phyloP scores from a whole-genome alignment of 176 grass and related monocot genomes.

The Stipa capillata region DNA sequence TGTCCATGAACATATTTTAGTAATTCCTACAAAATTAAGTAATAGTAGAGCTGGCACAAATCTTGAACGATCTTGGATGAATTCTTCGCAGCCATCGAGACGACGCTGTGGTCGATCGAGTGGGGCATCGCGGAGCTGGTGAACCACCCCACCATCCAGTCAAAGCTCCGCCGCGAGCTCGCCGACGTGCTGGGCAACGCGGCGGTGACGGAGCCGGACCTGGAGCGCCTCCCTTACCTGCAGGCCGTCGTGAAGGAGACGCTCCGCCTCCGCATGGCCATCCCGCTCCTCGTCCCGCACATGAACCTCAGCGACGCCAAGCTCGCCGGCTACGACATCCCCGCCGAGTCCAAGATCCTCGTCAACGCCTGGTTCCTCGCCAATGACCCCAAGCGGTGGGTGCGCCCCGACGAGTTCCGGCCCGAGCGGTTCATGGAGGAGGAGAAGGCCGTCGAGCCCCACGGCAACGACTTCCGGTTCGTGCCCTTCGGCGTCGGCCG shows the following conservation, averaged over 20 bases:
- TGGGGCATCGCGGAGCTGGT: slow-evolving; percentile 96
- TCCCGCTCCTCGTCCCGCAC: slow-evolving; percentile 97
- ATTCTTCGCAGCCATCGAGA: slow-evolving; percentile 74
- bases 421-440: slow-evolving; percentile 89
- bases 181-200: too few species aligned
- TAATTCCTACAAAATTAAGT: too few species aligned
- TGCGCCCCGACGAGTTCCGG: slow-evolving; percentile 75
- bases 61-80: neutral
- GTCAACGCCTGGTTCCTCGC: slow-evolving; percentile 97
- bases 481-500: slow-evolving; percentile 90
- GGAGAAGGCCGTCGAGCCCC: slow-evolving; percentile 72
- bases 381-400: slow-evolving; percentile 83
- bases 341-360: slow-evolving; percentile 94
- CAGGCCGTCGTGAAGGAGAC: slow-evolving; percentile 96
- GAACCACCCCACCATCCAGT: too few species aligned
- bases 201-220: slow-evolving; percentile 80
- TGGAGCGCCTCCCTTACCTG: slow-evolving; percentile 76
- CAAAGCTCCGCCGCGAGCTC: too few species aligned
- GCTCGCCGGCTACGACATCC: slow-evolving; percentile 83
- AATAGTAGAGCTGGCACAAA: neutral
- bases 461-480: slow-evolving; percentile 91
- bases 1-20: too few species aligned
- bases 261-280: slow-evolving; percentile 93
- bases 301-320: slow-evolving; percentile 96
- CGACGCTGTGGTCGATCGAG: slow-evolving; percentile 96